Conservation (phyloP, 176 grass and related monocot genomes). For the Carex littledalei region DNA sequence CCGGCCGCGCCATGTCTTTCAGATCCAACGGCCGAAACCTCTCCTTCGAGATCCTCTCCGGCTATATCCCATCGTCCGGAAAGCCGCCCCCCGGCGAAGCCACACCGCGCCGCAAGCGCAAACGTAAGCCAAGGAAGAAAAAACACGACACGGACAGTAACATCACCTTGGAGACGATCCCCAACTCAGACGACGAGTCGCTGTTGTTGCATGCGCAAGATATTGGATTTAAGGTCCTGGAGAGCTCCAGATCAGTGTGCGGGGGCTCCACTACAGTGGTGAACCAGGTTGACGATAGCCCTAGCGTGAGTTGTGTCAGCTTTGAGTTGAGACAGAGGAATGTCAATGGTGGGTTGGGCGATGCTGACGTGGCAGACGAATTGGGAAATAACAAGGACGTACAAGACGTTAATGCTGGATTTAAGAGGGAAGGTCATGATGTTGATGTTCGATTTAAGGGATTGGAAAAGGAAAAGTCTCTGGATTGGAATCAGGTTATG, state of each 20-base stretch:
- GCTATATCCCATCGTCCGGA: constrained; percentile 31
- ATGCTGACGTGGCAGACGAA: constrained; percentile 7
- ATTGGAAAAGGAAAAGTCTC: constrained; percentile 67
- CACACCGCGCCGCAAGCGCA: constrained; percentile 50
- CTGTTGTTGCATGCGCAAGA: constrained; percentile 16
- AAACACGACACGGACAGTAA: constrained; percentile 18
- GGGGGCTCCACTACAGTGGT: constrained; percentile 28
- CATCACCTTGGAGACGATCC: background rate
- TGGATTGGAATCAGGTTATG: constrained; percentile 79
- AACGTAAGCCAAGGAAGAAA: constrained; percentile 32
- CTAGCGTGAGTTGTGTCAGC: constrained; percentile 46
- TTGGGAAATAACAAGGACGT: constrained; percentile 40
- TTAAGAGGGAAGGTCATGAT: constrained; percentile 23
- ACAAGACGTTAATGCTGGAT: constrained; percentile 45
- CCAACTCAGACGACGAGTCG: constrained; percentile 3
- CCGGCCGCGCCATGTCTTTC: constrained; percentile 35
- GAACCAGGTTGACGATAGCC: constrained; percentile 34
- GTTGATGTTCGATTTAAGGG: constrained; percentile 41
- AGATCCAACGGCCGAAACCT: constrained; percentile 51
- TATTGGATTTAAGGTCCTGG: constrained; percentile 38
- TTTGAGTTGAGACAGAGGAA: constrained; percentile 83
- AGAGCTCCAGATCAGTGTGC: constrained; percentile 35
- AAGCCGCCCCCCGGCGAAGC: constrained; percentile 24
- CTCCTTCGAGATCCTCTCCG: constrained; percentile 84
- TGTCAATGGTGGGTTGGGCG: constrained; percentile 35